phyloP scores from a whole-genome alignment of 2,329 filamentous ascomycete genomes.

The Pyricularia sp. region DNA sequence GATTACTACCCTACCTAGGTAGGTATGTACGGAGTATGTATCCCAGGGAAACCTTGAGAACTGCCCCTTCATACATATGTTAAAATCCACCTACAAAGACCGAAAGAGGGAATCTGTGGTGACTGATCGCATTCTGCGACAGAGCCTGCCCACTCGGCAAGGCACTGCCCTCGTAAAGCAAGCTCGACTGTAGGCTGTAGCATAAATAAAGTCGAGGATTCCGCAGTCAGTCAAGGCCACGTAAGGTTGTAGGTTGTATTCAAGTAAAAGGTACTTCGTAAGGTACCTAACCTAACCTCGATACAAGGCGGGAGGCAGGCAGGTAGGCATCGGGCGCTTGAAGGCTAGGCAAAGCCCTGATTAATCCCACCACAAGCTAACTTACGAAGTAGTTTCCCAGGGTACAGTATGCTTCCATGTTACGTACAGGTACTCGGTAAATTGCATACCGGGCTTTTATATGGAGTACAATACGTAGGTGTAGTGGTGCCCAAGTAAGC shows the following conservation, averaged over 20 bases:
- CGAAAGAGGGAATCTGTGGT: neutral
- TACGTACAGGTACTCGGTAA: neutral
- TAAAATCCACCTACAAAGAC: neutral
- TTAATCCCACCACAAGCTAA: neutral
- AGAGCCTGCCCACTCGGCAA: neutral
- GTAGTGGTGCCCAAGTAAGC: neutral
- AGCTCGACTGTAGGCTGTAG: neutral
- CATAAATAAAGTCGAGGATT: neutral
- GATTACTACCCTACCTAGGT: neutral
- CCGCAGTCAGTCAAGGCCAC: neutral
- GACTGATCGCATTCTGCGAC: neutral
- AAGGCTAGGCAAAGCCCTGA: neutral
- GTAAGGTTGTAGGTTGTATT: neutral
- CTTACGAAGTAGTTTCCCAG: no score
- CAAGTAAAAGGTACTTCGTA: no score
- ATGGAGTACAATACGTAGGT: neutral
- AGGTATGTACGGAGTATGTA: neutral
- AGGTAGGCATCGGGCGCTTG: neutral
- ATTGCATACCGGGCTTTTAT: neutral
- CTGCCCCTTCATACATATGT: neutral
- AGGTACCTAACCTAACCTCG: no score
- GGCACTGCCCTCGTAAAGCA: neutral
- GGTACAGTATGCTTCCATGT: neutral
- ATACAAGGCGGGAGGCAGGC: neutral
- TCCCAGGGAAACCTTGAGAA: neutral